Evolutionary conservation across 495 filamentous ascomycete species (phyloP).

Genomic region (Penicillium silybi): DNA sequence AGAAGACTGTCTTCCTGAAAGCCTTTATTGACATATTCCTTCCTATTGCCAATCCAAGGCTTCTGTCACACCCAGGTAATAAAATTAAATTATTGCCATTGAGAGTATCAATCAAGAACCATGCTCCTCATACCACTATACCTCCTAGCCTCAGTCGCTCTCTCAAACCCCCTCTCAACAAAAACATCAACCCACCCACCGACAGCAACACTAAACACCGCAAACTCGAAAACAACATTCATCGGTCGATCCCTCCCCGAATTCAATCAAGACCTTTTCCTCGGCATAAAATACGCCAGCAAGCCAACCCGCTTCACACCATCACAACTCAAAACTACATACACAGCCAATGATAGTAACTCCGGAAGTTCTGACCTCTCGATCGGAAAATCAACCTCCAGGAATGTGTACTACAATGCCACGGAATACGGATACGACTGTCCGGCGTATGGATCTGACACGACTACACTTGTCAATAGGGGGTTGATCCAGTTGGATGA

Average conservation of each 20-base stretch:
- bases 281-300: conserved; percentile 36
- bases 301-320: conserved; percentile 30
- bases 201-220: conserved; percentile 18
- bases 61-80: too few relatives aligned
- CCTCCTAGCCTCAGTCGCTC: not conserved
- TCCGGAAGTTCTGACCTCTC: conserved; percentile 13
- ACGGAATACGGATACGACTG: conserved; percentile 36
- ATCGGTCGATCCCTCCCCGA: conserved; percentile 28
- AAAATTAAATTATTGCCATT: not conserved
- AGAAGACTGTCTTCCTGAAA: too few relatives aligned
- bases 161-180: conserved; percentile 2
- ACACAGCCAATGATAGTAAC: conserved; percentile 21
- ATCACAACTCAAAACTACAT: conserved; percentile 21
- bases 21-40: too few relatives aligned
- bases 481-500: conserved; percentile 41
- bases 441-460: conserved; percentile 35
- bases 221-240: conserved; percentile 21
- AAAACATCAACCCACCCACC: not conserved
- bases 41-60: too few relatives aligned
- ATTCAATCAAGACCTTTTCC: conserved; percentile 31
- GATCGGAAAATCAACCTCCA: not conserved
- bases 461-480: conserved; percentile 17
- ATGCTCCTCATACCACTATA: conserved; percentile 1
- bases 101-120: too few relatives aligned
- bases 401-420: conserved; percentile 27